Evolutionary conservation across 768 basidiomycete species (phyloP).

Genomic region (Gloeophyllum trabeum): DNA sequence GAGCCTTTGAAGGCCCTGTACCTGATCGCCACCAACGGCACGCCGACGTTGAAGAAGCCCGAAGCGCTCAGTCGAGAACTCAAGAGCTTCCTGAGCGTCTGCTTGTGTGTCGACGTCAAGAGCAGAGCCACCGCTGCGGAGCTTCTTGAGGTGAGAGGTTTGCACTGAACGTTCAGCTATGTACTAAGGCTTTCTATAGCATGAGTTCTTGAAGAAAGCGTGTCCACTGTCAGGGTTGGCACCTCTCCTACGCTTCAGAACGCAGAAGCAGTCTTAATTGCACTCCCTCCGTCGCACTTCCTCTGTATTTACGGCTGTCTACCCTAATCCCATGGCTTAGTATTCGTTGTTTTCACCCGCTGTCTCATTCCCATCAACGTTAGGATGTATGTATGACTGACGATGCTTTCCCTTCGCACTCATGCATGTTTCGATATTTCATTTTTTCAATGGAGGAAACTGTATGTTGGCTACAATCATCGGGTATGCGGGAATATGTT

Average conservation of each 20-base stretch:
- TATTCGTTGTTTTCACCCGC: too few species aligned
- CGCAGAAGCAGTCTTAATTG: conserved; percentile 35
- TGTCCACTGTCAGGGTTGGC: conserved; percentile 78
- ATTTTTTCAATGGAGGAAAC: too few species aligned
- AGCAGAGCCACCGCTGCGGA: conserved; percentile 87
- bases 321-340: too few species aligned
- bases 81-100: conserved; percentile 96
- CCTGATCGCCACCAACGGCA: conserved; percentile 95
- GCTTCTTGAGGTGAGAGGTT: conserved; percentile 63
- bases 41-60: conserved; percentile 94
- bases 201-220: conserved; percentile 88
- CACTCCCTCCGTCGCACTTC: conserved; percentile 20
- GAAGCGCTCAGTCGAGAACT: conserved; percentile 86
- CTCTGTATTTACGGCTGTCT: too few species aligned
- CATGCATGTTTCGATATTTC: too few species aligned
- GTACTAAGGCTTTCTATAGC: conserved; percentile 44
- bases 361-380: too few species aligned
- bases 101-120: conserved; percentile 91
- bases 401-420: too few species aligned
- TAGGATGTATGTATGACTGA: background rate
- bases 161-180: conserved; percentile 5
- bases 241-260: conserved; percentile 74
- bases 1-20: conserved; percentile 92
- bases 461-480: too few species aligned
- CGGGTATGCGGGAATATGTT: too few species aligned